Conservation (phyloP, 805 yeast species). For the Saccharomycopsis capsularis region DNA sequence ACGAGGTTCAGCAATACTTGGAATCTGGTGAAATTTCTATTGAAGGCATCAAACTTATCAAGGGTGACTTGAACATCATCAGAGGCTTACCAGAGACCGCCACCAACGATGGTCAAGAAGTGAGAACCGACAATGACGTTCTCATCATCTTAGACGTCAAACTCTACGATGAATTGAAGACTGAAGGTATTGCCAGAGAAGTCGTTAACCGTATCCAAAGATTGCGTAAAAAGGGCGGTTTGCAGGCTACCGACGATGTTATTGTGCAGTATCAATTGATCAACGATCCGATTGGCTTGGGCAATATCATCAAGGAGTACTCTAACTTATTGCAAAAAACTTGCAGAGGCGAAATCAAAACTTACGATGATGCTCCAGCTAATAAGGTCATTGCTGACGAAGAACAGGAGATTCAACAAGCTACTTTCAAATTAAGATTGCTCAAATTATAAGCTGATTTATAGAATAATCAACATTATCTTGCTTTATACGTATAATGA, state of each 20-base stretch:
- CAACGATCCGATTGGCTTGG: constrained; percentile 58
- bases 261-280: constrained; percentile 68
- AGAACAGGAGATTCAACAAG: constrained; percentile 77
- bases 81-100: constrained; percentile 76
- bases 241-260: constrained; percentile 93
- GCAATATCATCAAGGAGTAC: constrained; percentile 55
- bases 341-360: constrained; percentile 50
- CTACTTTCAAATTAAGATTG: constrained; percentile 70
- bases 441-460: constrained; percentile 61
- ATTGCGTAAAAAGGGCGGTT: constrained; percentile 91
- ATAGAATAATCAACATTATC: too few relatives aligned
- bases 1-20: constrained; percentile 71
- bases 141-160: constrained; percentile 84
- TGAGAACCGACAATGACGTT: constrained; percentile 84
- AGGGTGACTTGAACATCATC: constrained; percentile 84
- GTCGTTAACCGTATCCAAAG: constrained; percentile 95
- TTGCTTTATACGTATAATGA: too few relatives aligned
- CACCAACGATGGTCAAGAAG: constrained; percentile 67
- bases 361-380: constrained; percentile 36
- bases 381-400: constrained; percentile 70
- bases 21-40: constrained; percentile 69
- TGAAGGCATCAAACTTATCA: constrained; percentile 80
- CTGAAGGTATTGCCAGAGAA: constrained; percentile 96
- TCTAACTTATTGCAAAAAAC: constrained; percentile 66
- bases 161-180: constrained; percentile 77